A percentile compares a stretch with the other conserved stretches of the same genome.
These are phyloP conservation scores for Acanthochlamys bracteata DNA, from an alignment of 106 monocot genomes.

Conservation along the genomic window DNA sequence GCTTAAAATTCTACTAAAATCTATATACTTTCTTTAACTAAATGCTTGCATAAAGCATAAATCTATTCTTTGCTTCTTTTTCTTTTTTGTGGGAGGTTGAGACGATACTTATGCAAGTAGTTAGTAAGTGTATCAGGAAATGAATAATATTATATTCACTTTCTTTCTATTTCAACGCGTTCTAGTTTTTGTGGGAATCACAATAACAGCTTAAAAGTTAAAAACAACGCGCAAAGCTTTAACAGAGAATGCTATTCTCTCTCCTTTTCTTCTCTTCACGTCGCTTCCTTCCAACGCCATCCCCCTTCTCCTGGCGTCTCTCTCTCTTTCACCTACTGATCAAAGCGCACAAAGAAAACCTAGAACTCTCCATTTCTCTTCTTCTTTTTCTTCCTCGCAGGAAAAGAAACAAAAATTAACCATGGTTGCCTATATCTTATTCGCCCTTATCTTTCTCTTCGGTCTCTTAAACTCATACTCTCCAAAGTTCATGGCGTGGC, in stretches of 20 bases:
- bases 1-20: too few species aligned
- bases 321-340: too few species aligned
- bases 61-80: too few species aligned
- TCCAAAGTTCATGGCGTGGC: conserved; percentile 15
- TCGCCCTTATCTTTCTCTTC: conserved; percentile 12
- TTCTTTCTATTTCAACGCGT: conserved; percentile 14
- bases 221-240: not conserved
- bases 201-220: not conserved
- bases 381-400: not conserved
- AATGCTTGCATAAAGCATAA: too few species aligned
- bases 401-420: not conserved
- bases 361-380: not conserved
- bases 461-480: conserved; percentile 17
- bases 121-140: too few species aligned
- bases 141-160: too few species aligned
- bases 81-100: too few species aligned
- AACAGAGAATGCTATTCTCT: not conserved
- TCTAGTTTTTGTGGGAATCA: conserved; percentile 13
- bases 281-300: not conserved
- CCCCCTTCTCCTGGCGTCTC: not conserved
- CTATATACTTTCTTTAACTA: too few species aligned
- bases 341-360: too few species aligned
- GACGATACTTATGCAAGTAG: too few species aligned
- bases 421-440: conserved; percentile 15
- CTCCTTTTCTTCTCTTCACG: too few species aligned